Base-by-base conservation (phyloP, 2,329 filamentous ascomycete genomes). In the Colletotrichum brevisporum region DNA sequence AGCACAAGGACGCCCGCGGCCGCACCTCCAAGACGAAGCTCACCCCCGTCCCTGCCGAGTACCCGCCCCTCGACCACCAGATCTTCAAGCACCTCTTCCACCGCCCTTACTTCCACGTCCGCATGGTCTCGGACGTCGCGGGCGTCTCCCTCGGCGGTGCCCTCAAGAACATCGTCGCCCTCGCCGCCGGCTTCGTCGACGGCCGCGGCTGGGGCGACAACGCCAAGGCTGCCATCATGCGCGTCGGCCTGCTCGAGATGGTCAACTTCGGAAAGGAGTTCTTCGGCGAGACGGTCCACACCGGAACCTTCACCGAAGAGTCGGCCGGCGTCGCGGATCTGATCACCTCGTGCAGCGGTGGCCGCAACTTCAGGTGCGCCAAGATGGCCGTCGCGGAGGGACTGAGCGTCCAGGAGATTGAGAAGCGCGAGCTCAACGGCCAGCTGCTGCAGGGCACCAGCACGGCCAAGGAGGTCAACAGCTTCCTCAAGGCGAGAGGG, bases 171-270 rank as follows among this genome's bases (percentile, higher is more conserved):
- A 92, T 99, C 73, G 94, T 99, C 63, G 96, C 96, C 5, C 85
- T 99, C 18, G 95, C 94, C 5, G 95, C 96, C 39, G 96, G 96
- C 67, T 99, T 97, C 80, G 94, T 98, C 52, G 94, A 97, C 73
- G 96, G 96, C 43, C 89, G 95, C 71, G 95, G 95, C 73, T 99
- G 96, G 95, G 96, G 96, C 76, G 95, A 98, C 84, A 99, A 98
- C 75, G 95, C 95, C 73, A 98, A 99, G 84, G 94, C 96, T n/a
- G 96, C 96, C 53, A 91, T 99, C 70, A 98, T 99, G 94, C 93
- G 96, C 50, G 92, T 98, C 21, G 96, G 96, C 8, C 89, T 99
- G 53, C 87, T 98, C 75, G 96, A 99, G 83, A 97, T 98, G 92
- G 94, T 98, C 76, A 92, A 93, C 78, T 99, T 99, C 74, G 95